Evolutionary conservation across 306 rosid species (phyloP), one percentile per base, ranked within the genome.

Genomic region (Rosa rugosa): DNA sequence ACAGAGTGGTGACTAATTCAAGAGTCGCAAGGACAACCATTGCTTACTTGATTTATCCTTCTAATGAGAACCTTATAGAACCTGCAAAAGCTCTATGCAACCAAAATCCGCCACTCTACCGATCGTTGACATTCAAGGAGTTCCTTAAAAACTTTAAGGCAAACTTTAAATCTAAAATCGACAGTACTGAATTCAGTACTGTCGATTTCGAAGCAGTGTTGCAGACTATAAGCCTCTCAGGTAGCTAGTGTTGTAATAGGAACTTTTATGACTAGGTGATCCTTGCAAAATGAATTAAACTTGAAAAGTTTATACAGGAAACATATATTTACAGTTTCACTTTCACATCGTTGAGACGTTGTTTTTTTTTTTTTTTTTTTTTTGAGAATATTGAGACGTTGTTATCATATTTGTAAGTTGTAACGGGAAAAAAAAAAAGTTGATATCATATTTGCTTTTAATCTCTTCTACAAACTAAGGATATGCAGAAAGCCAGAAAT

Each of bases 1-100:
- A 93, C 62, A 14, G 97, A 34, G 97, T 45, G 31, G 92, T 88
- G 79, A 89, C 93, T 38, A 93, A 91, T 77, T 80, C 94, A 4
- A 82, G 49, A 10, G 69, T 4, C 46, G 77, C 88, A 67, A 80
- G 98, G 40, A 90, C 91, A 69, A 87, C 85, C 11, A 59, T 80
- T 57, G 87, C 86, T 0, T 86, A 84, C 75, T 87, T 93, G 22
- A 62, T 89, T 5, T 88, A 87, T 77, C 98, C 96, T 34, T 88
- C 86, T 5, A 71, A 71, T 27, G 89, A 91, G 54, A 87, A 50
- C 57, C 14, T 78, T 18, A 68, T 93, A 57, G 85, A 85, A 77
- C 94, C 96, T 2, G 90, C 89, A 80, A 72, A 86, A 77, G 82
- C 59, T 51, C 53, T 89, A 41, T 23, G 77, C 36, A 85, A 85